Evolutionary conservation across 805 yeast genomes (phyloP).

Genomic region (Kregervanrija delftensis): DNA sequence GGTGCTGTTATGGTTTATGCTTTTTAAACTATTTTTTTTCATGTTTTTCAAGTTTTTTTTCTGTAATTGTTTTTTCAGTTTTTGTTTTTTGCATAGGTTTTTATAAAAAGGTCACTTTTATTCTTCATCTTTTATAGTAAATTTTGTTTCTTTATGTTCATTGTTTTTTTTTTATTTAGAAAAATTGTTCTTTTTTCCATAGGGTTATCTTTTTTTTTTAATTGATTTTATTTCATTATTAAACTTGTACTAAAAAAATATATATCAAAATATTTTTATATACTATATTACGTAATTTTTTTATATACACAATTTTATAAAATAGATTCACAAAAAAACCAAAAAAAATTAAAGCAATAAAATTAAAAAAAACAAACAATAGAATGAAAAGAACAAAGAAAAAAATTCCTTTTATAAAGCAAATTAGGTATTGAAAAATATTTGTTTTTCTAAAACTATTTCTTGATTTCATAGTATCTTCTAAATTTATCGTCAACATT

Average conservation of each 20-base stretch:
- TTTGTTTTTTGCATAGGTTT: neutral
- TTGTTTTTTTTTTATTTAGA: neutral
- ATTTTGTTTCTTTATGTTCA: neutral
- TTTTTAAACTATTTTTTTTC: constrained; percentile 7
- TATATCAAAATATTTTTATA: neutral
- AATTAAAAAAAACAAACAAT: neutral
- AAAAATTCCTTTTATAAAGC: neutral
- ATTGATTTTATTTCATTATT: no score
- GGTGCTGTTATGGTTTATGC: constrained; percentile 25
- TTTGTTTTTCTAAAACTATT: constrained; percentile 25
- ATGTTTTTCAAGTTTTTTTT: neutral
- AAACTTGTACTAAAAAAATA: neutral
- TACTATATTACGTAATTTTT: no score
- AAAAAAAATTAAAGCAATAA: neutral
- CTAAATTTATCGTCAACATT: constrained; percentile 83
- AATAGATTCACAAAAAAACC: neutral
- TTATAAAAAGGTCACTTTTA: neutral
- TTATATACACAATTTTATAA: neutral
- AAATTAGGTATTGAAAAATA: no score
- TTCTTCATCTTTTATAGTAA: neutral
- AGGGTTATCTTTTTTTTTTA: neutral
- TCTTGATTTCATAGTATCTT: constrained; percentile 70
- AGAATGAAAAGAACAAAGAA: neutral
- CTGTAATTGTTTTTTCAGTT: neutral
- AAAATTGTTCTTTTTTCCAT: neutral